phyloP scores from a whole-genome alignment of 208 protist genomes.

The Leishmania amazonensis region DNA sequence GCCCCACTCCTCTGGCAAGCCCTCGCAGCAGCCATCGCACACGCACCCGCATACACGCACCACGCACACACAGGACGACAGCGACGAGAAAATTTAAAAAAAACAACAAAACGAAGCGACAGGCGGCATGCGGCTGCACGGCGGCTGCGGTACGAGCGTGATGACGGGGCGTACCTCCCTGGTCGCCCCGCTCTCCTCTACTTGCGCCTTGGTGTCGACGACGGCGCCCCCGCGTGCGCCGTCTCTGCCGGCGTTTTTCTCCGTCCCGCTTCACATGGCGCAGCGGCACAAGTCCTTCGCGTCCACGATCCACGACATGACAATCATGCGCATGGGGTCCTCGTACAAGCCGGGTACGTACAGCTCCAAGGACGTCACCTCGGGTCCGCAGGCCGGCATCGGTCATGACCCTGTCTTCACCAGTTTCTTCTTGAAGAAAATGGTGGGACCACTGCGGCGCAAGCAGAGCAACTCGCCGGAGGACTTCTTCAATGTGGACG shows the following conservation, averaged over 20 bases:
- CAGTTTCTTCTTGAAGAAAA: conserved; percentile 28
- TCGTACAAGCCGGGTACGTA: conserved; percentile 35
- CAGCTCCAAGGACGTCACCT: conserved; percentile 46
- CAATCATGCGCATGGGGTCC: conserved; percentile 40
- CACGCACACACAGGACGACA: neutral
- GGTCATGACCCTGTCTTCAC: conserved; percentile 44
- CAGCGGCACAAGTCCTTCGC: conserved; percentile 42
- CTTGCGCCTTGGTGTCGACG: neutral
- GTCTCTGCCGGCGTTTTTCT: neutral
- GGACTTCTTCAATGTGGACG: conserved; percentile 75
- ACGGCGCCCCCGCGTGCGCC: neutral
- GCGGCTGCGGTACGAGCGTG: neutral
- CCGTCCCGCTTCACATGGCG: neutral
- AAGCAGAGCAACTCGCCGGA: conserved; percentile 60
- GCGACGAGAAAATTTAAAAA: neutral
- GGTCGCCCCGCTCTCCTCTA: neutral
- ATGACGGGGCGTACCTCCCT: neutral
- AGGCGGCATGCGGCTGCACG: neutral
- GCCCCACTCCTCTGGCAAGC: neutral
- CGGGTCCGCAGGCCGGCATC: conserved; percentile 32
- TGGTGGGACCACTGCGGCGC: conserved; percentile 60
- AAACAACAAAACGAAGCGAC: neutral
- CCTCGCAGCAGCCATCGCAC: neutral
- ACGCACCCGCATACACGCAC: neutral
- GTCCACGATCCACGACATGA: conserved; percentile 41